phyloP scores from a whole-genome alignment of 2,329 filamentous ascomycete genomes.

The Ophiocordyceps australis region DNA sequence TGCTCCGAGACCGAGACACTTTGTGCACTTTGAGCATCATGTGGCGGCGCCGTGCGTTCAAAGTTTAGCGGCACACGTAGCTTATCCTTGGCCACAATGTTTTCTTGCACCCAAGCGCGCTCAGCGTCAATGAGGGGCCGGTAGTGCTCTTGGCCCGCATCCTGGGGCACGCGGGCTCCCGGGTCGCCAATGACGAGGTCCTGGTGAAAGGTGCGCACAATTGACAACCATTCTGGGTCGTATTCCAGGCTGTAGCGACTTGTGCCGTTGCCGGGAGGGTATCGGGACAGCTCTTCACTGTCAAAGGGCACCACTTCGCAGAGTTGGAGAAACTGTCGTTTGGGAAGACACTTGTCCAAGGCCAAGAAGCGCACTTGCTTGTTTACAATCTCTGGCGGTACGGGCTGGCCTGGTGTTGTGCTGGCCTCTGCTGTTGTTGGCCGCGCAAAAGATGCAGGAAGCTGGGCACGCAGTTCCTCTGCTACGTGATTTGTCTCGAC shows the following conservation, averaged over 20 bases:
- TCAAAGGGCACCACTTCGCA: constrained; percentile 39
- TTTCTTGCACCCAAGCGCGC: constrained; percentile 61
- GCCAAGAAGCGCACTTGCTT: constrained; percentile 69
- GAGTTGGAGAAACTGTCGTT: constrained; percentile 68
- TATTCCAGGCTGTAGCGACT: constrained; percentile 50
- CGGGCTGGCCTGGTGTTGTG: constrained; percentile 36
- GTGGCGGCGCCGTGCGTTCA: constrained; percentile 52
- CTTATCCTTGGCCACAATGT: constrained; percentile 44
- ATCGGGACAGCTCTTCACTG: constrained; percentile 6
- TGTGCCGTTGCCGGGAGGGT: constrained; percentile 5
- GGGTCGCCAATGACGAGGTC: constrained; percentile 46
- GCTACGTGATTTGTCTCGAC: constrained; percentile 22
- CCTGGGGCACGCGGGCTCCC: constrained; percentile 28
- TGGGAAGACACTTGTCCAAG: constrained; percentile 75
- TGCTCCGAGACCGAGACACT: constrained; percentile 39
- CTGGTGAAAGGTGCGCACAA: constrained; percentile 62
- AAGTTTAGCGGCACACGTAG: constrained; percentile 68
- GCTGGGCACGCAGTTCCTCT: constrained; percentile 48
- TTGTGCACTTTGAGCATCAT: constrained; percentile 38
- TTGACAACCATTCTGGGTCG: constrained; percentile 90
- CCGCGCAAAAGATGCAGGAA: constrained; percentile 57
- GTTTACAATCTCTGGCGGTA: constrained; percentile 60
- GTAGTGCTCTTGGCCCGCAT: constrained; percentile 56
- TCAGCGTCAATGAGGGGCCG: constrained; percentile 47
- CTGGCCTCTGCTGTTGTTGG: constrained; percentile 14